Percentiles rank a stretch among this genome's conserved stretches.
phyloP scores from a whole-genome alignment of 1,284 basidiomycete genomes.

The Cutaneotrichosporon cyanovorans region DNA sequence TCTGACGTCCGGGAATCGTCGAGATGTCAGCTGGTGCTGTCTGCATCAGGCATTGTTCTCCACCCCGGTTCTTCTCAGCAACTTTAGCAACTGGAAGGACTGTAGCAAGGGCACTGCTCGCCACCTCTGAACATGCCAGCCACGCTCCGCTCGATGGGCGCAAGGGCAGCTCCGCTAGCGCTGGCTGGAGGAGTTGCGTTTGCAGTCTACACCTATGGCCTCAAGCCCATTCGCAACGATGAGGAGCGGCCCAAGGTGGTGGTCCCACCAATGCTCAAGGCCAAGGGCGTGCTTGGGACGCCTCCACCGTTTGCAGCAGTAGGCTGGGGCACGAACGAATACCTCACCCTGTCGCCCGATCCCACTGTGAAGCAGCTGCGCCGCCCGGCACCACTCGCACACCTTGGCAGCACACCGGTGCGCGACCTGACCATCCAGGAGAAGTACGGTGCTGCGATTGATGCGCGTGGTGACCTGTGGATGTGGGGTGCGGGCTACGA shows the following conservation, averaged over 20 bases:
- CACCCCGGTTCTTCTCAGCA: too few species aligned
- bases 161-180: conserved; percentile 7
- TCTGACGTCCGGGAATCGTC: not conserved
- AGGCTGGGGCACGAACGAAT: conserved; percentile 39
- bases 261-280: not conserved
- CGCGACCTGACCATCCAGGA: conserved; percentile 68
- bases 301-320: conserved; percentile 20
- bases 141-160: conserved; percentile 6
- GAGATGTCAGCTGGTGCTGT: not conserved
- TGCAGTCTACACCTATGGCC: conserved; percentile 3
- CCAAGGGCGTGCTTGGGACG: not conserved
- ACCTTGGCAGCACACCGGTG: conserved; percentile 51
- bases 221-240: conserved; percentile 6
- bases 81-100: too few species aligned
- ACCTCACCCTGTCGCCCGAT: conserved; percentile 31
- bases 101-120: too few species aligned
- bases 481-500: conserved; percentile 70
- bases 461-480: conserved; percentile 77
- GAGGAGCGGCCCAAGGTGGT: conserved; percentile 4
- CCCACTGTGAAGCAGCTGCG: conserved; percentile 20
- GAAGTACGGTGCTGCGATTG: conserved; percentile 71
- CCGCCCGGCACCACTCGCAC: conserved; percentile 29
- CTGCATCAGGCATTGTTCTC: too few species aligned
- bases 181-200: conserved; percentile 2
- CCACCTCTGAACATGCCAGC: not conserved